Evolutionary conservation across 1,284 basidiomycete genomes (phyloP), one percentile per base, ranked within the genome.

Genomic region (Mycosarcoma mackinlayi): DNA sequence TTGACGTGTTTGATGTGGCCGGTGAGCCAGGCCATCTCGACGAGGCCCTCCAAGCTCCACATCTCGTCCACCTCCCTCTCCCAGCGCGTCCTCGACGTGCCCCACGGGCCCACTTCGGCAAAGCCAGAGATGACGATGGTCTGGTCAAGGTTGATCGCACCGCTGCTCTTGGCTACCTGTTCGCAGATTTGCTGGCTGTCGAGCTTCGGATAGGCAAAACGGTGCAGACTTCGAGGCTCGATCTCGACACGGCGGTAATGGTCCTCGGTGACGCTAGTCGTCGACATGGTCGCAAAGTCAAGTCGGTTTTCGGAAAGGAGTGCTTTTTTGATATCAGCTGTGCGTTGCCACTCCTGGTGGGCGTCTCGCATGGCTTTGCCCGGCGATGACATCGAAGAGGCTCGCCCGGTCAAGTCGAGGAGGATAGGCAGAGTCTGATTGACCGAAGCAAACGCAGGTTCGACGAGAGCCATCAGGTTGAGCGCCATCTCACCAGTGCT

Each of bases 11-110:
- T 97, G 88, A 98, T 97, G 84, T 89, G 89, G 41, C 96, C 94
- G 92, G 95, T 98, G 85, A 97, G 91, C 94, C 95, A 98, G 11
- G 95, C 94, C 91, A 98, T 94, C 86, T 98, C 95, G 78, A 98
- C 96, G 81, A 92, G 92, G 37, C 94, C 95, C 21, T 38, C 37
- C 19, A 38, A 38, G 37, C 18, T 38, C 37, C 37, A 38, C 3
- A 7, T 38, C 84, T 97, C 92, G 78, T 98, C 95, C 49, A 70
- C 73, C 62, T 78, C 76, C 58, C 73, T 67, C 86, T 98, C 94
- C 95, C 95, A 98, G 72, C 95, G 89, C 14, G 95, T 98, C 73
- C 95, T 90, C 19, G 94, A 91, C 79, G 92, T 94, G 77, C 96
- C 96, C 93, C 94, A 98, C 6, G 95, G 95, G 14, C 94, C 92